These are phyloP conservation scores for Cryphonectria parasitica DNA, from an alignment of 2,329 filamentous ascomycete genomes.

Conservation along the genomic window DNA sequence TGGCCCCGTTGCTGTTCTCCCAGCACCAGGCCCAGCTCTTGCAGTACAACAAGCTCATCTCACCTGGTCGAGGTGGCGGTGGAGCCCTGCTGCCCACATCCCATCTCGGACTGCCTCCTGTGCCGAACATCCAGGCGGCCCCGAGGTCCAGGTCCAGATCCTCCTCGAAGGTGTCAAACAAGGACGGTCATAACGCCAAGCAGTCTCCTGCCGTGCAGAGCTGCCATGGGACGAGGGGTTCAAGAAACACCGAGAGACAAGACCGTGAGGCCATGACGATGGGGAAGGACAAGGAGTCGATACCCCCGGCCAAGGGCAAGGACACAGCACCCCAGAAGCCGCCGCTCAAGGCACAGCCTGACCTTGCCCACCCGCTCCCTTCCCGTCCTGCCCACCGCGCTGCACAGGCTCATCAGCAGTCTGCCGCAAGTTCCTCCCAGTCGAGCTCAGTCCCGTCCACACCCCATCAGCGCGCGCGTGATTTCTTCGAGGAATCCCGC, in stretches of 20 bases:
- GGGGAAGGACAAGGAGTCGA: constrained; percentile 44
- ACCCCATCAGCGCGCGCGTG: constrained; percentile 83
- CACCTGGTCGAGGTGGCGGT: constrained; percentile 53
- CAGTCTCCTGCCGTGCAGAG: constrained; percentile 51
- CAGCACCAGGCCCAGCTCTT: constrained; percentile 66
- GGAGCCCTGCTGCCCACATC: constrained; percentile 61
- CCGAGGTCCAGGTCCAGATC: constrained; percentile 61
- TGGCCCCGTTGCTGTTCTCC: constrained; percentile 61
- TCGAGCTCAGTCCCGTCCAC: constrained; percentile 94
- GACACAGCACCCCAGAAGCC: constrained; percentile 53
- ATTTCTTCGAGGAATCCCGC: constrained; percentile 75
- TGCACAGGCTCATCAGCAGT: constrained; percentile 31
- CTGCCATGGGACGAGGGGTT: constrained; percentile 68
- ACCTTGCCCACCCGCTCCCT: constrained; percentile 33
- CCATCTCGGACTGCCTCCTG: constrained; percentile 58
- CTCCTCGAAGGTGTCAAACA: constrained; percentile 63
- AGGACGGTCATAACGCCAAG: constrained; percentile 50
- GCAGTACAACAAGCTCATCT: constrained; percentile 68
- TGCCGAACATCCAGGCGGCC: constrained; percentile 59
- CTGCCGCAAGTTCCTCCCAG: constrained; percentile 49
- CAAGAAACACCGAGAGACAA: constrained; percentile 60
- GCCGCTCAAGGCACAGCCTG: constrained; percentile 48
- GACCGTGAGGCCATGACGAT: constrained; percentile 64
- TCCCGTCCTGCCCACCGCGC: constrained; percentile 28
- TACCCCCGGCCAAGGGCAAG: constrained; percentile 16